Evolutionary conservation across 805 yeast species (phyloP), one percentile per base, ranked within the genome.

Genomic region (Candida wancherniae): DNA sequence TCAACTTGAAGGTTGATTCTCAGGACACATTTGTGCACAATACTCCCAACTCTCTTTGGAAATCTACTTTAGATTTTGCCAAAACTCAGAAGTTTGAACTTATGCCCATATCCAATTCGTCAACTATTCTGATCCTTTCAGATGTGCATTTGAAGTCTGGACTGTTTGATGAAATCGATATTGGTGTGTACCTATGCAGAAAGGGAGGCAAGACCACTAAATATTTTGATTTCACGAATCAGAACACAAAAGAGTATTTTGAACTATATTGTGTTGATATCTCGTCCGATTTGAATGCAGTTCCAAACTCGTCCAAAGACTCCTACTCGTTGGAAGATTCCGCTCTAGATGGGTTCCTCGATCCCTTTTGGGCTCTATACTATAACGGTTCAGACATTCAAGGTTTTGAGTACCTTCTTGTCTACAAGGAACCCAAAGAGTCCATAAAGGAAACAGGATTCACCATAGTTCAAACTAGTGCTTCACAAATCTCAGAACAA

Each of bases 271-370:
- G 47, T 17, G 32, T 38, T 15, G 39, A 40, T 20, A 24, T 38
- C 5, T 18, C 29, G 12, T 9, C 23, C 4, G 36, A 32, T 25
- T 25, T 26, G 5, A 34, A 39, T 19, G 9, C 35, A 4, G 61
- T 78, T 4, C 92, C 90, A 3, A 57, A 71, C 19, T 74, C 88
- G 1, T 45, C 58, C 3, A 33, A 41, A 2, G 48, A 49, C 11
- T 52, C 64, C 0, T 36, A 39, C 1, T 55, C 59, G 9, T 46
- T 74, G 1, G 57, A 64, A 4, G 77, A 77, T 19, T 79, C 86
- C 0, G 71, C 84, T 0, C 42, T 58, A 24, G 80, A 73, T n/a
- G 81, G 73, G 3, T 60, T 59, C 0, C 33, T 49, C 3, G 20
- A 42, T 2, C 80, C 84, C 4, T 76, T 73, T 44, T 54, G 70